A percentile compares a stretch with the other conserved stretches of the same genome.
Evolutionary conservation across 352 stramenopile species (phyloP).

Genomic region (Thraustochytrium sp.): DNA sequence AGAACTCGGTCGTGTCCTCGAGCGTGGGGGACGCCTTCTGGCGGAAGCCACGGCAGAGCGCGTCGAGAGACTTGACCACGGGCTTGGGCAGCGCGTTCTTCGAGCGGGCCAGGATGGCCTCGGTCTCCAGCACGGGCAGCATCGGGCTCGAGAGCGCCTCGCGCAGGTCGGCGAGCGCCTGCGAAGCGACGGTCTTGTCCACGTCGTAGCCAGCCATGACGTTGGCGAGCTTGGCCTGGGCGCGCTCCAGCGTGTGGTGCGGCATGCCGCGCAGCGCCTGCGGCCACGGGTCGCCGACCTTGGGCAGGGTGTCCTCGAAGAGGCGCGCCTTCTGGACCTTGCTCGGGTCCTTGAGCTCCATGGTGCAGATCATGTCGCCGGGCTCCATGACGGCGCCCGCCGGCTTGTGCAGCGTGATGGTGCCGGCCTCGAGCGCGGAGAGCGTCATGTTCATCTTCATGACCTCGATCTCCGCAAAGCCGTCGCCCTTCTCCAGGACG

Average conservation of each 20-base stretch:
- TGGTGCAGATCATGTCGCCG: constrained; percentile 91
- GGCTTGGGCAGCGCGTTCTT: constrained; percentile 87
- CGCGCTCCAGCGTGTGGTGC: constrained; percentile 64
- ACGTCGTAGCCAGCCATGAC: constrained; percentile 89
- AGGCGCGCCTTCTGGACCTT: constrained; percentile 87
- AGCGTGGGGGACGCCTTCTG: constrained; percentile 60
- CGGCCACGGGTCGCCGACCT: constrained; percentile 48
- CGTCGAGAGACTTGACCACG: constrained; percentile 62
- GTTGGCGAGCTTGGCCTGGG: constrained; percentile 74
- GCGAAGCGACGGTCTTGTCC: constrained; percentile 63
- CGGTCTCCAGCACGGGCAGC: constrained; percentile 85
- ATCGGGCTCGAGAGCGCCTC: constrained; percentile 61
- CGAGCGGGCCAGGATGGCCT: constrained; percentile 91
- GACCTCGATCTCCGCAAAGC: constrained; percentile 90
- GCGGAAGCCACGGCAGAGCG: constrained; percentile 50
- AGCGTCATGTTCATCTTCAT: constrained; percentile 99
- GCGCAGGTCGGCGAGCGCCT: constrained; percentile 72
- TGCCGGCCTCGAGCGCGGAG: constrained; percentile 88
- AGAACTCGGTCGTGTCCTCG: constrained; percentile 64
- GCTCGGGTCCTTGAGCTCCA: constrained; percentile 95
- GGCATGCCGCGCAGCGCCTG: constrained; percentile 52
- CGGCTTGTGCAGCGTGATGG: constrained; percentile 88
- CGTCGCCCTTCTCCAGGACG: constrained; percentile 70
- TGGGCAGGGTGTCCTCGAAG: constrained; percentile 74
- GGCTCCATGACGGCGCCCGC: constrained; percentile 89